phyloP scores from a whole-genome alignment of 495 filamentous ascomycete genomes.

The Pseudotulostoma volvatum region DNA sequence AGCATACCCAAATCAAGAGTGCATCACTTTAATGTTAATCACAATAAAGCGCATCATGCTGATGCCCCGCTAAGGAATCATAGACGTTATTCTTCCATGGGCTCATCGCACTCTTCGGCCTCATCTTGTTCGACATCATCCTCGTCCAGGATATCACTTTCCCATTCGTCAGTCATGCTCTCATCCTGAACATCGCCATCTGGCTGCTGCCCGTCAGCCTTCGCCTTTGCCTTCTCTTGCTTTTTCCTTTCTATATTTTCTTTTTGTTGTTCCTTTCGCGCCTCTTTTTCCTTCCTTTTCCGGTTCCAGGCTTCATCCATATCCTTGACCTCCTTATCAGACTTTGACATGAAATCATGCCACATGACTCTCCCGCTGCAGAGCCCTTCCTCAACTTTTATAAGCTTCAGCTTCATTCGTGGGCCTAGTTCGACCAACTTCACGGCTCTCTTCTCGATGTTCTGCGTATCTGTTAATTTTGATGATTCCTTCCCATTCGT shows the following conservation, averaged over 20 bases:
- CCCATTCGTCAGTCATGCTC: slow-evolving; percentile 39
- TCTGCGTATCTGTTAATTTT: slow-evolving; percentile 16
- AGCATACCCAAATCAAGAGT: too few species aligned
- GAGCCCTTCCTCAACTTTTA: slow-evolving; percentile 90
- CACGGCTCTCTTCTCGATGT: slow-evolving; percentile 68
- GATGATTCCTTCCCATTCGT: slow-evolving; percentile 24
- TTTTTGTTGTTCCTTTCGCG: slow-evolving; percentile 60
- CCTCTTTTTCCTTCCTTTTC: slow-evolving; percentile 63
- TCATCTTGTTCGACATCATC: slow-evolving; percentile 37
- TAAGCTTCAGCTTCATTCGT: slow-evolving; percentile 73
- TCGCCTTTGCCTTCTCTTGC: slow-evolving; percentile 36
- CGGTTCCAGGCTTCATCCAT: slow-evolving; percentile 69
- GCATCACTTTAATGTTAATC: too few species aligned
- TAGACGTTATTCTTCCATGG: slow-evolving; percentile 5
- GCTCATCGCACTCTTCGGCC: slow-evolving; percentile 13
- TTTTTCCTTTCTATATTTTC: slow-evolving; percentile 80
- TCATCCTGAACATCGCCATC: slow-evolving; percentile 43
- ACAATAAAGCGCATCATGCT: too few species aligned
- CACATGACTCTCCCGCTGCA: slow-evolving; percentile 89
- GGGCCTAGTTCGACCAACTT: slow-evolving; percentile 87
- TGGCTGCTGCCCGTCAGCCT: slow-evolving; percentile 28
- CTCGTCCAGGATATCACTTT: slow-evolving; percentile 44
- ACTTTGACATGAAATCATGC: slow-evolving; percentile 87
- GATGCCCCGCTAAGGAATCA: too few species aligned
- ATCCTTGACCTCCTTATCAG: slow-evolving; percentile 53